Evolutionary conservation across 169 alveolate species (phyloP).

Genomic region (Plasmodium malariae): DNA sequence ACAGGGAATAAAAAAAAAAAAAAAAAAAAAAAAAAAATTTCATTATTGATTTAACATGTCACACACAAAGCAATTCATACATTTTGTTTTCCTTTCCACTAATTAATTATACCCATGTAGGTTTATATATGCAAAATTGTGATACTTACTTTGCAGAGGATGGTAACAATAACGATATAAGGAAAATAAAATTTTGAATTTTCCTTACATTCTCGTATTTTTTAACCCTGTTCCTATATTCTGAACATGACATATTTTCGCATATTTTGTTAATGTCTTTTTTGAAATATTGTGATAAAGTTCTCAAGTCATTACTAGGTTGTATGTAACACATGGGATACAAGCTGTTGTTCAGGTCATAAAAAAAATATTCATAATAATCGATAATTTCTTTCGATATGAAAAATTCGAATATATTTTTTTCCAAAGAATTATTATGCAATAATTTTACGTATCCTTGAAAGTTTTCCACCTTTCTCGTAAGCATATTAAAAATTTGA

Average conservation of each 20-base stretch:
- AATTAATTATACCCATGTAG: neutral
- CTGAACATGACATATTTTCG: neutral
- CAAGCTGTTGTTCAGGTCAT: constrained; percentile 11
- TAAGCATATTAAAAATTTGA: constrained; percentile 1
- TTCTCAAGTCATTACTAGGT: constrained; percentile 2
- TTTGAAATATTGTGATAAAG: constrained; percentile 9
- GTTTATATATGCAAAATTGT: neutral
- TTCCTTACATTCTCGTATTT: neutral
- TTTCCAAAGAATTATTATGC: constrained; percentile 45
- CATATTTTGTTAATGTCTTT: constrained; percentile 4
- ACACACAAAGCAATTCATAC: neutral
- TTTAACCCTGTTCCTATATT: neutral
- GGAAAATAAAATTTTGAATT: neutral
- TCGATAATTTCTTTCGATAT: constrained; percentile 20
- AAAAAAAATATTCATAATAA: constrained; percentile 55
- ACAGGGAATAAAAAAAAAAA: constrained; percentile 1
- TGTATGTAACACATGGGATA: constrained; percentile 27
- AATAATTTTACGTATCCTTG: constrained; percentile 21
- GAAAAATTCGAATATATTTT: constrained; percentile 22
- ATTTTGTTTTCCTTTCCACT: neutral
- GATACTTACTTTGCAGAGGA: constrained; percentile 4
- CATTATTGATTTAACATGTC: neutral
- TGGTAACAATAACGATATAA: constrained; percentile 30
- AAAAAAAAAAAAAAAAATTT: neutral
- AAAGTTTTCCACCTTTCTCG: constrained; percentile 1